Percentiles rank a stretch among this genome's conserved stretches.
Evolutionary conservation across 176 grass and related monocot genomes (phyloP).

Genomic region (Aegilops tauschii): DNA sequence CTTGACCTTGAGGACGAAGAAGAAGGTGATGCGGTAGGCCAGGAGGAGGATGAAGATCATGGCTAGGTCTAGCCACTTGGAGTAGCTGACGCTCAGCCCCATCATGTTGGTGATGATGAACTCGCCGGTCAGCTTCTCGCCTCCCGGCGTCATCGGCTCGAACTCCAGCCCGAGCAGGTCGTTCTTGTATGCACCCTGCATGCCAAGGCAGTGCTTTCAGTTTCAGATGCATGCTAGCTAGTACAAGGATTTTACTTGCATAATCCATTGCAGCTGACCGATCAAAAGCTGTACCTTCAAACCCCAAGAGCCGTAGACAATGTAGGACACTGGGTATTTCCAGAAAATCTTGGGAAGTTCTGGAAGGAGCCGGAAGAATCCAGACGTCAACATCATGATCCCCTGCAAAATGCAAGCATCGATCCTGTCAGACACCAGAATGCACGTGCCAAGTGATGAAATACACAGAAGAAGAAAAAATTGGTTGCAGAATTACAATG

Average conservation of each 20-base stretch:
- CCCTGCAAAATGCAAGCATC: slow-evolving; percentile 42
- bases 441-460: not conserved
- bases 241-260: not conserved
- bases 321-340: slow-evolving; percentile 81
- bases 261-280: not conserved
- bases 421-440: not conserved
- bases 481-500: slow-evolving; percentile 45
- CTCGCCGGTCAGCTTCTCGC: slow-evolving; percentile 63
- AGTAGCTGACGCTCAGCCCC: slow-evolving; percentile 60
- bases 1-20: slow-evolving; percentile 82
- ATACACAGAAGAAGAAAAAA: not conserved
- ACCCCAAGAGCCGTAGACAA: slow-evolving; percentile 90
- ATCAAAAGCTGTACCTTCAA: slow-evolving; percentile 58
- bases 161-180: slow-evolving; percentile 91
- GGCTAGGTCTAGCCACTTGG: slow-evolving; percentile 85
- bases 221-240: not conserved
- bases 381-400: slow-evolving; percentile 98
- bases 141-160: slow-evolving; percentile 78
- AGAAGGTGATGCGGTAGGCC: slow-evolving; percentile 78
- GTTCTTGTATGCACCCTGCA: slow-evolving; percentile 85
- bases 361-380: slow-evolving; percentile 84
- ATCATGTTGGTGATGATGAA: slow-evolving; percentile 72
- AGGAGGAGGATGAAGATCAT: slow-evolving; percentile 81
- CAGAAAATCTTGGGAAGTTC: slow-evolving; percentile 93
- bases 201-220: not conserved